Evolutionary conservation across 2,329 filamentous ascomycete species (phyloP), one percentile per base, ranked within the genome.

Genomic region (Pezicula carpinea): DNA sequence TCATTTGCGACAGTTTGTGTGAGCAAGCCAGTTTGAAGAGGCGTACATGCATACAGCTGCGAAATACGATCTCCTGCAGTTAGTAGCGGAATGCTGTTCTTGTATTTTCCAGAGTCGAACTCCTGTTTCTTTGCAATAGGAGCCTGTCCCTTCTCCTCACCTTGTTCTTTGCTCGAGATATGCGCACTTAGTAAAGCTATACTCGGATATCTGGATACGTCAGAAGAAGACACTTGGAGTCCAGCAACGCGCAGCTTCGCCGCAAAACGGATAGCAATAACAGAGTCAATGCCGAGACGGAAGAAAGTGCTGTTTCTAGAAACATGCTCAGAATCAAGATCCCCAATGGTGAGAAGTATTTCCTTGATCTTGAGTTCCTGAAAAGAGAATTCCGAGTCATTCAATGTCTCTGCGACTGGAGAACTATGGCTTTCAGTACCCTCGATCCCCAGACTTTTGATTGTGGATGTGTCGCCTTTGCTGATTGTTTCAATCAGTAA

Each of bases 241-340:
- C 38, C 38, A 14, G 22, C 22, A 11, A 15, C 13, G 6, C 22
- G 38, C 19, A 26, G 10, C 8, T 15, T 22, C 5, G n/a, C 18
- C 2, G 38, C 38, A 13, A 40, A 26, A 10, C 68, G 71, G 57
- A 68, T 70, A 2, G 62, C 61, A 14, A 49, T 39, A 0, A 65
- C 46, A 1, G 62, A 65, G 39, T 63, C 62, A 15, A 63, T 64
- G 14, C 62, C 61, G 0, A 65, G 47, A 3, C 49, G 50, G 49
- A 66, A 66, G 56, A 70, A 70, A 48, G 65, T 63, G 21, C 64
- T 57, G 1, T 53, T 53, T 43, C 60, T 65, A 5, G 58, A 50
- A 7, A 68, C 52, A 31, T 58, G 49, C 1, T 46, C 35, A 10
- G 44, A 17, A 2, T 48, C 43, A n/a, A 66, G 43, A 14, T 53